Percentiles rank a stretch among this genome's conserved stretches.
These are phyloP conservation scores for Solanum verrucosum DNA, from an alignment of 257 asterid genomes.

Conservation along the genomic window DNA sequence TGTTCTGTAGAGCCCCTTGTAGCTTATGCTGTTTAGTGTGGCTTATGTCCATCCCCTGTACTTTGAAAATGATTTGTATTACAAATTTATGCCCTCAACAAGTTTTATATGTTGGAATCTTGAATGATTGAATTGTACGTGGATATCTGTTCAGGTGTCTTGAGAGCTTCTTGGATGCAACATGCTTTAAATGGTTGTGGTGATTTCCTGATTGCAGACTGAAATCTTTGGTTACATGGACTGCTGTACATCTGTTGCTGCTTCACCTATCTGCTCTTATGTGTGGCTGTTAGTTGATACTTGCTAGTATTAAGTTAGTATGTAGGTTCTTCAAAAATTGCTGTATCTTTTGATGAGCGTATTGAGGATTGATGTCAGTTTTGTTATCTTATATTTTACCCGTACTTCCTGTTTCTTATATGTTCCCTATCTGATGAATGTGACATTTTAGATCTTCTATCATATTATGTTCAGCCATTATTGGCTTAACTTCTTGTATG, in stretches of 20 bases:
- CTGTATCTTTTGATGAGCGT: slow-evolving; percentile 27
- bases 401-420: background rate
- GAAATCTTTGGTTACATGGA: slow-evolving; percentile 81
- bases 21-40: background rate
- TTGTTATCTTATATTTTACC: background rate
- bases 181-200: slow-evolving; percentile 93
- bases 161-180: slow-evolving; percentile 95
- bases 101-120: slow-evolving; percentile 21
- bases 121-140: slow-evolving; percentile 39
- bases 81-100: slow-evolving; percentile 3
- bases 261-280: slow-evolving; percentile 77
- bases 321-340: slow-evolving; percentile 41
- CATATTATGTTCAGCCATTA: background rate
- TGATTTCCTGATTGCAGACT: slow-evolving; percentile 92
- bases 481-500: background rate
- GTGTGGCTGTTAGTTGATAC: slow-evolving; percentile 39
- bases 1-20: background rate
- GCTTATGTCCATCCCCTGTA: background rate
- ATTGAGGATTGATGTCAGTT: slow-evolving; percentile 5
- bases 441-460: background rate
- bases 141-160: slow-evolving; percentile 84
- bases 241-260: slow-evolving; percentile 97
- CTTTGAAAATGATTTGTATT: background rate
- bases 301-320: slow-evolving; percentile 44
- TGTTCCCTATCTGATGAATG: background rate